Evolutionary conservation across 2,329 filamentous ascomycete species (phyloP), one percentile per base, ranked within the genome.

Genomic region (Nothomitra cinnamomea): DNA sequence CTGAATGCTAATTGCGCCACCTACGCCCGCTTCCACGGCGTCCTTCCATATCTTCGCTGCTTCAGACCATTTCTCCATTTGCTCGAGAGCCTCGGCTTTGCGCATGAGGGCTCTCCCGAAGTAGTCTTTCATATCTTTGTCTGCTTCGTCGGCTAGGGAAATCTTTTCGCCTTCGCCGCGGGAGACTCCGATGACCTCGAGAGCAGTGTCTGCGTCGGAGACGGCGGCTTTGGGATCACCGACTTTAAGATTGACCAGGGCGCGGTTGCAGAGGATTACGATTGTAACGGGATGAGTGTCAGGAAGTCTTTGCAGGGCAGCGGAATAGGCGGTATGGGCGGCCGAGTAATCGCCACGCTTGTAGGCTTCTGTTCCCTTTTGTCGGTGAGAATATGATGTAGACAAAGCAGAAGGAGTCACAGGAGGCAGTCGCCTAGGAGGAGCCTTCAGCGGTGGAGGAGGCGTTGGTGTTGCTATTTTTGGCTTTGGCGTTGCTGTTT

Each of bases 11-110:
- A 83, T 83, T 6, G 83, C 73, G 6, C 88, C 90, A n/a, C 92
- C 90, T 15, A 94, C 79, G 2, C 89, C 87, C 24, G 78, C 79
- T 67, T 94, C 85, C 1, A 96, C 85, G 35, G 87, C 89, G 53
- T 78, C 71, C 61, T 82, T 80, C 92, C 92, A 98, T 0, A 85
- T 80, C 1, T 73, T 70, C 0, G 80, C 81, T 1, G 92, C 92
- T 51, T 96, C 90, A 2, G 71, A 69, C 90, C 90, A 98, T 64
- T 84, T 87, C 69, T 98, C 92, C 74, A 98, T 83, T 63, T 95
- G 85, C 66, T 98, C 92, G 6, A 96, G 74, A 1, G 88, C 92
- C 68, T 98, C 92, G 0, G 92, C 92, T 70, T 96, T 96, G 53
- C 92, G 83, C 69, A 86, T 90, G 28, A 96, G 71, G 0, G 90